Percentiles rank a stretch among this genome's conserved stretches.
phyloP scores from a whole-genome alignment of 805 yeast genomes.

The Kurtzmaniella fragi region DNA sequence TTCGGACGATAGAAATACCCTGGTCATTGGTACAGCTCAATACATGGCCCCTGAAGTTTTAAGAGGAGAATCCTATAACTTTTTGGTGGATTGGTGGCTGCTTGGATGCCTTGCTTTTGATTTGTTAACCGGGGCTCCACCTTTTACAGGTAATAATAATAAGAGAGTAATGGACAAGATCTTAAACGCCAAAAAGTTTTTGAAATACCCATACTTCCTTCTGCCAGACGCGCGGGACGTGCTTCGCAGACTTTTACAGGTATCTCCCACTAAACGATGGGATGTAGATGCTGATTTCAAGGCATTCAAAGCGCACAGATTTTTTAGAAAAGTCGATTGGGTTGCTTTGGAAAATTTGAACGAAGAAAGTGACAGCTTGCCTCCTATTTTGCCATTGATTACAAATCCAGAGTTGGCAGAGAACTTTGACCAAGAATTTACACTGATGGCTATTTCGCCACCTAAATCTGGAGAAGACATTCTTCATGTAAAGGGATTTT shows the following conservation, averaged over 20 bases:
- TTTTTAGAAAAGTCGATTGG: conserved; percentile 38
- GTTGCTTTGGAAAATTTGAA: conserved; percentile 21
- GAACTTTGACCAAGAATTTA: conserved; percentile 39
- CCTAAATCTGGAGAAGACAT: conserved; percentile 25
- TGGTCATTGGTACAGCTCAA: conserved; percentile 42
- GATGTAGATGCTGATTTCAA: conserved; percentile 32
- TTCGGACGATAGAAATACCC: conserved; percentile 17
- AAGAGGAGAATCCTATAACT: conserved; percentile 35
- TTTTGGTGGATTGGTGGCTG: conserved; percentile 45
- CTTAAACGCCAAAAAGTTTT: conserved; percentile 24
- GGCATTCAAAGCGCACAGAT: conserved; percentile 29
- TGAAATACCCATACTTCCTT: conserved; percentile 36
- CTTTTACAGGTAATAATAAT: conserved; percentile 39
- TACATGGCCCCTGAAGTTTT: conserved; percentile 47
- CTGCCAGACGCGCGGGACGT: conserved; percentile 39
- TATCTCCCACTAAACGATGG: conserved; percentile 31
- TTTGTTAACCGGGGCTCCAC: conserved; percentile 40
- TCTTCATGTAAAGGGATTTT: conserved; percentile 36
- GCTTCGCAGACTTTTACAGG: conserved; percentile 31
- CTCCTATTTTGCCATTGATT: conserved; percentile 40
- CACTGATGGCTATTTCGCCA: conserved; percentile 35
- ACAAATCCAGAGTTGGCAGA: conserved; percentile 42
- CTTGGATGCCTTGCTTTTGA: conserved; percentile 41
- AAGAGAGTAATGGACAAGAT: conserved; percentile 37
- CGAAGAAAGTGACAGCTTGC: conserved; percentile 14